Conservation (phyloP, 352 stramenopile genomes). For the Phytophthora pisi region DNA sequence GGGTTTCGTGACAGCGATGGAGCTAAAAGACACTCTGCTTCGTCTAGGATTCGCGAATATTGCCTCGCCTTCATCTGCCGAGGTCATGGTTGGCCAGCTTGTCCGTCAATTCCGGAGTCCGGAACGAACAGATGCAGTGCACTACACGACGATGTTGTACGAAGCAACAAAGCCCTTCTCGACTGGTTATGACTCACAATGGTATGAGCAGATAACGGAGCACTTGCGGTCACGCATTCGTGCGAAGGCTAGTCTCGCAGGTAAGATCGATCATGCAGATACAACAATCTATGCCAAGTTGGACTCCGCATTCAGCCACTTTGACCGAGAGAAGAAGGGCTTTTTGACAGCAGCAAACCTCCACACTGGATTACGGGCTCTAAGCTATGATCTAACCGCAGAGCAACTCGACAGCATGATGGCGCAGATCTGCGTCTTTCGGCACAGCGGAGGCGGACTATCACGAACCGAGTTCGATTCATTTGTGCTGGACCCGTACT, state of each 20-base stretch:
- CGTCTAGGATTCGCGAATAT: conserved; percentile 42
- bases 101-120: conserved; percentile 56
- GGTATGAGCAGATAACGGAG: conserved; percentile 41
- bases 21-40: conserved; percentile 63
- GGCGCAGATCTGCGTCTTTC: conserved; percentile 48
- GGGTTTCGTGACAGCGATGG: conserved; percentile 44
- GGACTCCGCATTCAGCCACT: conserved; percentile 67
- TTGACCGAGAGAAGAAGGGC: conserved; percentile 58
- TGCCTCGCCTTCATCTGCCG: conserved; percentile 20
- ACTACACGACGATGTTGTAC: conserved; percentile 46
- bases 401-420: conserved; percentile 50
- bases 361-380: conserved; percentile 39
- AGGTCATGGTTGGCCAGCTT: conserved; percentile 55
- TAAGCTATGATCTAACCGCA: conserved; percentile 48
- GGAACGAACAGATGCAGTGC: conserved; percentile 38
- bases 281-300: conserved; percentile 38
- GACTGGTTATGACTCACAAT: conserved; percentile 16
- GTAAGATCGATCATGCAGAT: conserved; percentile 38
- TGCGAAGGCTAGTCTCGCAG: conserved; percentile 34
- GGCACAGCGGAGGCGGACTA: conserved; percentile 38
- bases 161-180: conserved; percentile 11
- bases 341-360: conserved; percentile 54
- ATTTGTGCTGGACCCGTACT: conserved; percentile 71
- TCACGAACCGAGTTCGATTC: conserved; percentile 84
- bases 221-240: conserved; percentile 53